Percentiles rank a stretch among this genome's conserved stretches.
Evolutionary conservation across 2,329 filamentous ascomycete species (phyloP).

Genomic region (Ceratocystis alfenasii): DNA sequence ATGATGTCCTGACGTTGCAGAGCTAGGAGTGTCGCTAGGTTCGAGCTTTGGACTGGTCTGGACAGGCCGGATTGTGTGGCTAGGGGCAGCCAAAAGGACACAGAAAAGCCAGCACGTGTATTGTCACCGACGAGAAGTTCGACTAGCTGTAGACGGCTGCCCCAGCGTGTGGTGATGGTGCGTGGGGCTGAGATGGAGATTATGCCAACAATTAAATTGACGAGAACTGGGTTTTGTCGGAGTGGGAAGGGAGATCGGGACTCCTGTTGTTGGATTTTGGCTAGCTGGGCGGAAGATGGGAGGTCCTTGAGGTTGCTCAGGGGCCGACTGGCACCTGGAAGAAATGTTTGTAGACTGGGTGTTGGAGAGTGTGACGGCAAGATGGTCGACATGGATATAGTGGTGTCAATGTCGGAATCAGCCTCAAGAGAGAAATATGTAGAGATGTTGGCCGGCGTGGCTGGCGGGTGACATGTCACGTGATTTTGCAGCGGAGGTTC

Average conservation of each 20-base stretch:
- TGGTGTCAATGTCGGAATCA: not conserved
- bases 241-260: not conserved
- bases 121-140: conserved; percentile 79
- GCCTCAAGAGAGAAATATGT: not conserved
- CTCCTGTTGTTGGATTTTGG: conserved; percentile 47
- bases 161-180: conserved; percentile 54
- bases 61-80: conserved; percentile 24
- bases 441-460: not conserved
- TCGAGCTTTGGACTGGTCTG: not conserved
- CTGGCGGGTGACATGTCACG: not conserved
- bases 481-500: not conserved
- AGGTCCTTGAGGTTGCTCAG: conserved; percentile 54
- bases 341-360: conserved; percentile 14
- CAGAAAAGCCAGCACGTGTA: conserved; percentile 63
- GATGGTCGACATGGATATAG: not conserved
- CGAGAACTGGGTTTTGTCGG: conserved; percentile 39
- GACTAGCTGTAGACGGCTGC: conserved; percentile 51
- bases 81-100: conserved; percentile 68
- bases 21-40: conserved; percentile 29
- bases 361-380: conserved; percentile 3
- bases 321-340: conserved; percentile 24
- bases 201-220: conserved; percentile 70
- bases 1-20: conserved; percentile 65
- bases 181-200: conserved; percentile 59
- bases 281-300: conserved; percentile 53